phyloP scores from a whole-genome alignment of 2,329 filamentous ascomycete species.

The Epichloe coenophiala region DNA sequence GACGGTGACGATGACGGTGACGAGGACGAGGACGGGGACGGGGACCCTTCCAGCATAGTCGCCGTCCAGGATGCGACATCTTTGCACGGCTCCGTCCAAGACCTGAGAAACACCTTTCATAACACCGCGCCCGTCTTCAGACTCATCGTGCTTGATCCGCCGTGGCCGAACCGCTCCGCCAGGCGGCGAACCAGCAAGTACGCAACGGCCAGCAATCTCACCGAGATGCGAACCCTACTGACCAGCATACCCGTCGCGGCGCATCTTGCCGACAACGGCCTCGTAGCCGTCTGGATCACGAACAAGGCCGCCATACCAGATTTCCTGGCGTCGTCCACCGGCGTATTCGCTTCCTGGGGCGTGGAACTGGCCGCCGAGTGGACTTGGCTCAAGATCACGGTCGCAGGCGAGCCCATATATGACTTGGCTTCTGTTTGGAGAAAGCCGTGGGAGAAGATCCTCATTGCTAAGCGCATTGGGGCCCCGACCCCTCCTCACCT shows the following conservation, averaged over 20 bases:
- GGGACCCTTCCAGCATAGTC: neutral
- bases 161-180: slow-evolving; percentile 70
- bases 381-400: slow-evolving; percentile 66
- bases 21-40: too few species aligned
- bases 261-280: slow-evolving; percentile 36
- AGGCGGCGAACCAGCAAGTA: slow-evolving; percentile 42
- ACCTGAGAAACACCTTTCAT: slow-evolving; percentile 26
- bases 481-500: slow-evolving; percentile 11
- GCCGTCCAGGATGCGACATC: slow-evolving; percentile 27
- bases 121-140: slow-evolving; percentile 41
- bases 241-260: slow-evolving; percentile 40
- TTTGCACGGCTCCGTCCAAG: slow-evolving; percentile 35
- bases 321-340: slow-evolving; percentile 35
- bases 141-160: slow-evolving; percentile 60
- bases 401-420: slow-evolving; percentile 49
- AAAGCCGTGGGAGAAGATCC: slow-evolving; percentile 63
- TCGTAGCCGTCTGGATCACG: slow-evolving; percentile 66
- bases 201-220: slow-evolving; percentile 29
- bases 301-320: slow-evolving; percentile 51
- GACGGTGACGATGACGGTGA: too few species aligned
- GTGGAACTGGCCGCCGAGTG: slow-evolving; percentile 55
- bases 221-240: slow-evolving; percentile 37
- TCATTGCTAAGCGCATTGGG: slow-evolving; percentile 41
- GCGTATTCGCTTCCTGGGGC: slow-evolving; percentile 54
- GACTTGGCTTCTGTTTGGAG: slow-evolving; percentile 48